A percentile compares a stretch with the other conserved stretches of the same genome.
These are phyloP conservation scores for Anthracocystis setariae DNA, from an alignment of 1,284 basidiomycete species.

Conservation along the genomic window DNA sequence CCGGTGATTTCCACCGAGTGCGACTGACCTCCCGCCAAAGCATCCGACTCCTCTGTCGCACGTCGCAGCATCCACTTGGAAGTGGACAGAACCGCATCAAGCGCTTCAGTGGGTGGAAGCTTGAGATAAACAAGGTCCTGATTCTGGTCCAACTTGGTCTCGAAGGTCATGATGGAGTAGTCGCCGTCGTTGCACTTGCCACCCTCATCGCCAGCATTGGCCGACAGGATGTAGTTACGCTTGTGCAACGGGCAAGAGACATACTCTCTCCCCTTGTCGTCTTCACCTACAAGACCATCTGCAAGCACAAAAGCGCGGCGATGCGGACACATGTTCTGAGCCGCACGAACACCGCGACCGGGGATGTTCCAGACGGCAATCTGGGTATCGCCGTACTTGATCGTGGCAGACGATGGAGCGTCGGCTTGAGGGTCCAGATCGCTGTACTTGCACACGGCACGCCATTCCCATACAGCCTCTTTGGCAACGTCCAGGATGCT, in stretches of 20 bases:
- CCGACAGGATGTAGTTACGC: conserved; percentile 74
- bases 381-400: conserved; percentile 79
- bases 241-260: conserved; percentile 76
- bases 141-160: conserved; percentile 71
- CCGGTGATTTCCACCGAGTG: conserved; percentile 51
- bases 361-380: conserved; percentile 77
- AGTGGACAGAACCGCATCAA: conserved; percentile 77
- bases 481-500: conserved; percentile 70
- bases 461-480: conserved; percentile 75
- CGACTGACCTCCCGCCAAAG: conserved; percentile 41
- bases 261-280: conserved; percentile 55
- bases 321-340: conserved; percentile 77
- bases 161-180: conserved; percentile 76
- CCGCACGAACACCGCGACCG: conserved; percentile 74
- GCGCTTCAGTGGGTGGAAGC: conserved; percentile 73
- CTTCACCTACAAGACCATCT: conserved; percentile 72
- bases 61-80: conserved; percentile 73
- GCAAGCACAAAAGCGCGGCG: conserved; percentile 78
- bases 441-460: conserved; percentile 71
- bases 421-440: conserved; percentile 73
- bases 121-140: conserved; percentile 71
- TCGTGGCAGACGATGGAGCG: conserved; percentile 72
- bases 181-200: conserved; percentile 76
- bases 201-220: conserved; percentile 69
- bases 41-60: conserved; percentile 58